Evolutionary conservation across 805 yeast species (phyloP).

Genomic region (Metschnikowia borealis): DNA sequence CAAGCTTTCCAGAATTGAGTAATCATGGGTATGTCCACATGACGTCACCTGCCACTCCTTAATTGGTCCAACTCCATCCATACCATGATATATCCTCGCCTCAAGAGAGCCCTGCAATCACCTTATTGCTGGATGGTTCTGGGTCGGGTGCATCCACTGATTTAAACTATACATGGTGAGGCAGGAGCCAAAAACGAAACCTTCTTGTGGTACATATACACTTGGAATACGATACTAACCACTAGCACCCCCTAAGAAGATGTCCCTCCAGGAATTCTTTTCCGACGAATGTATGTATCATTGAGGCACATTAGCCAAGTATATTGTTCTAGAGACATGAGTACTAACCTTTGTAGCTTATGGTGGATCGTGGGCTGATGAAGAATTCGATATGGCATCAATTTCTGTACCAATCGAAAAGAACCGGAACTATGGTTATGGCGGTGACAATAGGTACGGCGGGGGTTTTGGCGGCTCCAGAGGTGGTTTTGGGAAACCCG

Average conservation of each 20-base stretch:
- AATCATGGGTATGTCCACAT: conserved; percentile 3
- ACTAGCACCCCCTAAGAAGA: conserved; percentile 41
- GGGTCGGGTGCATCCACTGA: background rate
- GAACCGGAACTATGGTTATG: conserved; percentile 24
- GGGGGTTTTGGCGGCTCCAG: conserved; percentile 8
- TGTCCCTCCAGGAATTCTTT: conserved; percentile 45
- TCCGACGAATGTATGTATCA: conserved; percentile 41
- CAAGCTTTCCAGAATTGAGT: background rate
- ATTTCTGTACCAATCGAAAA: conserved; percentile 43
- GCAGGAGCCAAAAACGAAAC: no score
- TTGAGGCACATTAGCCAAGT: background rate
- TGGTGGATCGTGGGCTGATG: conserved; percentile 49
- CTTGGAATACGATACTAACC: conserved; percentile 9
- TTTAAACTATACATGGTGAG: background rate
- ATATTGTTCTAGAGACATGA: background rate
- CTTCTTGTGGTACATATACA: no score
- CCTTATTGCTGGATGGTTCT: background rate
- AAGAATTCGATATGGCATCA: conserved; percentile 42
- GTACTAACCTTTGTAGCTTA: conserved; percentile 29
- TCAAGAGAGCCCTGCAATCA: background rate
- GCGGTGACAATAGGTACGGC: conserved; percentile 9
- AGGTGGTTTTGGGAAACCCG: conserved; percentile 5
- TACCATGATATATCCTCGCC: background rate
- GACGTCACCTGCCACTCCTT: background rate
- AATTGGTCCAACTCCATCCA: background rate